phyloP scores from a whole-genome alignment of 768 basidiomycete species.

The Kwoniella pini region DNA sequence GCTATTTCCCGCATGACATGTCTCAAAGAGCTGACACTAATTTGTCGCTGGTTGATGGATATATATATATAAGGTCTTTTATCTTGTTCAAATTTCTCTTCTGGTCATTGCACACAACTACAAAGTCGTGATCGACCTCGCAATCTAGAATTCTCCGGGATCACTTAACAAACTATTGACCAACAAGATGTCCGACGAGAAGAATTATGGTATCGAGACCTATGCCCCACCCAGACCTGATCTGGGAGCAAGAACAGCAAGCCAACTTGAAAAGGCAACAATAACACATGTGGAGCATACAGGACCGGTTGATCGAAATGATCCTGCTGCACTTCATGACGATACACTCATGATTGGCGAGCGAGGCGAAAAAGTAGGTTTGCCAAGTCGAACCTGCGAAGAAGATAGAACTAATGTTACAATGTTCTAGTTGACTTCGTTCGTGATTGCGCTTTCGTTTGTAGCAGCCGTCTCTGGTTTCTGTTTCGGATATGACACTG shows the following conservation, averaged over 20 bases:
- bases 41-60: background rate
- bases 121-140: background rate
- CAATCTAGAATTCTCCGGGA: background rate
- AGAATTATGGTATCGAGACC: slow-evolving; percentile 13
- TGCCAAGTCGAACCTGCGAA: too few species aligned
- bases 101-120: too few species aligned
- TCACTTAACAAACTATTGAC: too few species aligned
- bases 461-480: slow-evolving; percentile 40
- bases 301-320: background rate
- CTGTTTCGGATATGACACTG: slow-evolving; percentile 45
- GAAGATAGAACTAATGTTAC: background rate
- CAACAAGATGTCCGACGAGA: slow-evolving; percentile 11
- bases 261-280: slow-evolving; percentile 28
- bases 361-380: slow-evolving; percentile 29
- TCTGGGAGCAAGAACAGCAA: background rate
- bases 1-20: background rate
- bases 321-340: slow-evolving; percentile 23
- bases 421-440: slow-evolving; percentile 23
- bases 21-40: background rate
- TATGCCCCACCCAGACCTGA: background rate
- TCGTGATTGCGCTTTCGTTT: slow-evolving; percentile 24
- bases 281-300: slow-evolving; percentile 16
- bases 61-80: background rate
- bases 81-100: too few species aligned
- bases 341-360: slow-evolving; percentile 34